Base-by-base conservation (phyloP, 257 asterid species). In the Jacaranda mimosifolia region DNA sequence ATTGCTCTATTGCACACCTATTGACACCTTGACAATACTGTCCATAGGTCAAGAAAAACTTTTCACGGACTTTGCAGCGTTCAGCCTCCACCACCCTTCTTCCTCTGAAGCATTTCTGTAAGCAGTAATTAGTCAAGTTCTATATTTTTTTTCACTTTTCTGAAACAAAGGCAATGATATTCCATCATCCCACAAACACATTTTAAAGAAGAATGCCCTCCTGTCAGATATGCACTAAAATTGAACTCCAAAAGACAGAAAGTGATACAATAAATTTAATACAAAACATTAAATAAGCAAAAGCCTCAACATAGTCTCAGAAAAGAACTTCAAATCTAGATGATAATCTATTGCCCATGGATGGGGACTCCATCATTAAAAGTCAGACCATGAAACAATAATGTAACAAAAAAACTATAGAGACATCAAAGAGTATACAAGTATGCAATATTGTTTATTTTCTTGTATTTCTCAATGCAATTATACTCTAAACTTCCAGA, bases 101-200 rank as follows among this genome's bases (percentile, higher is more conserved):
- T 79, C 99, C 98, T 81, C 99, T 88, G 83, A 89, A 96, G 93
- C 91, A 89, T 90, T 88, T 96, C 98, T 95, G 98, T 82, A 79
- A 77, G 59, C 69, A 79, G 81, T 48, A 81, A 80, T 59, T 72
- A 81, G 87, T 83, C 79, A 86, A 86, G 82, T 73, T 86, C 77
- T 58, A 80, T 4, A 73, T 66, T 76, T 73, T 1, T 4, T 42
- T 9, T 26, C 32, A 26, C 32, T 26, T 26, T 26, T 26, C 32
- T 26, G 32, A 26, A 26, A 26, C 32, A 42, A 58, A 32, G 14
- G 75, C 36, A 32, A 39, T 18, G 70, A 59, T 58, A 35, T 69
- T 38, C 46, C 49, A 71, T 19, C 21, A 9, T 62, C 70, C 49
- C 64, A 39, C 65, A 77, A 45, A 32, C 39, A 63, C 74, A 64